Evolutionary conservation across 306 rosid genomes (phyloP).

Genomic region (Prunus campanulata): DNA sequence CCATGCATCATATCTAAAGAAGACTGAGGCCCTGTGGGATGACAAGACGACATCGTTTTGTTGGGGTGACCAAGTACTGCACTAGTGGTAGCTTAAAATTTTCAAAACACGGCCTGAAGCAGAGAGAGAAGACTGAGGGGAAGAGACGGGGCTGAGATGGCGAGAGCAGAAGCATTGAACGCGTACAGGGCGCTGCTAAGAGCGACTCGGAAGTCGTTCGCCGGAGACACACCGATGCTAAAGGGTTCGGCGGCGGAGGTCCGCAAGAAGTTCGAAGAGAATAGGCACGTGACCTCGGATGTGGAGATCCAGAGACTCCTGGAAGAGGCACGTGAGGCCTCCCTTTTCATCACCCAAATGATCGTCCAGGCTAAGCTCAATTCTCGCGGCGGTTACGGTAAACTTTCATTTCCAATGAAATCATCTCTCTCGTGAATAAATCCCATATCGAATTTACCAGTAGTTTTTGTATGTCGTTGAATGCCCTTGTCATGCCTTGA

Average conservation of each 20-base stretch:
- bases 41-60: not conserved
- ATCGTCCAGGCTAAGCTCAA: constrained; percentile 84
- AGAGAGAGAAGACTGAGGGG: not conserved
- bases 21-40: no score
- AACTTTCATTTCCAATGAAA: not conserved
- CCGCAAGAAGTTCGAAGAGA: constrained; percentile 77
- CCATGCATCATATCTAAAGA: not conserved
- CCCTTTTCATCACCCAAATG: constrained; percentile 75
- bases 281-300: constrained; percentile 50
- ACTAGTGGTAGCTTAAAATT: not conserved
- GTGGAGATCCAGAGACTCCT: constrained; percentile 72
- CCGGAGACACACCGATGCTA: constrained; percentile 68
- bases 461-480: no score
- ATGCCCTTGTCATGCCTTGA: constrained; percentile 12
- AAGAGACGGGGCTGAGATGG: constrained; percentile 34
- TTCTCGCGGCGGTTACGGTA: constrained; percentile 66
- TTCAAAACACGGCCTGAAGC: not conserved
- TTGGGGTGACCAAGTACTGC: not conserved
- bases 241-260: constrained; percentile 66
- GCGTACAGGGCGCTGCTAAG: constrained; percentile 75
- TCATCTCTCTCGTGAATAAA: not conserved
- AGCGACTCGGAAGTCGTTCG: constrained; percentile 76
- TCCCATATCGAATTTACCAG: not conserved
- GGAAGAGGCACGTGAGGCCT: constrained; percentile 73
- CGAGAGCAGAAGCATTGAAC: constrained; percentile 54